Base-by-base conservation (phyloP, 768 basidiomycete species). In the Naganishia vaughanmartiniae region DNA sequence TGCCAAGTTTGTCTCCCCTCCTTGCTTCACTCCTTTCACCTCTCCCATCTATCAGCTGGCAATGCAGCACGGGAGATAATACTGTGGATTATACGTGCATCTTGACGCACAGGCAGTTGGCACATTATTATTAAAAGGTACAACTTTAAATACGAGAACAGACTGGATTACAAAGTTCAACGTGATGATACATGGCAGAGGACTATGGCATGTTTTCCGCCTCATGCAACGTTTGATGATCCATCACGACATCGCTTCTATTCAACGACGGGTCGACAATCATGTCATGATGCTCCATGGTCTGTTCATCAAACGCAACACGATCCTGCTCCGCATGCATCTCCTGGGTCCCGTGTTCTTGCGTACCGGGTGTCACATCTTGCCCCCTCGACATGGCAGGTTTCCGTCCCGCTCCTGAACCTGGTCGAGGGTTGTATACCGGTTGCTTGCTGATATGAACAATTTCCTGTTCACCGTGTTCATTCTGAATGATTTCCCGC, bases 341-440 rank as follows among this genome's bases (percentile, higher is more conserved):
- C 11, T 42, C 58, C 2, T 45, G 42, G 42, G 28, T 24, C 60
- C 39, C 60, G 17, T 63, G 26, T 15, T 45, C 39, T 21, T 45
- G 31, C 15, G 42, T 1, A 26, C 5, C 39, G 4, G 39, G 17
- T 46, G 21, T 42, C 15, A 28, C 34, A n/a, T 31, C n/a, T 2
- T 45, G 6, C 24, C 28, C 39, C 26, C 60, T 26, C 36, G 60
- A 45, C 6, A 24, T n/a, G 24, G 36, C 42, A 26, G 60, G 60
- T 45, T 63, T 66, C 65, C 65, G 46, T 34, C 65, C 65, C 30
- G 65, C 65, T 15, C 48, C 46, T 15, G 48, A 53, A 7, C 53
- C 30, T 54, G 67, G 54, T 30, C 69, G 60, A 54, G 69, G 69
- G 42, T 70, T 70, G 24, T 70, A 65, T n/a, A 65, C 51, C 36